Conservation (phyloP, 139 green algal species). For the Pycnococcus provasolii region DNA sequence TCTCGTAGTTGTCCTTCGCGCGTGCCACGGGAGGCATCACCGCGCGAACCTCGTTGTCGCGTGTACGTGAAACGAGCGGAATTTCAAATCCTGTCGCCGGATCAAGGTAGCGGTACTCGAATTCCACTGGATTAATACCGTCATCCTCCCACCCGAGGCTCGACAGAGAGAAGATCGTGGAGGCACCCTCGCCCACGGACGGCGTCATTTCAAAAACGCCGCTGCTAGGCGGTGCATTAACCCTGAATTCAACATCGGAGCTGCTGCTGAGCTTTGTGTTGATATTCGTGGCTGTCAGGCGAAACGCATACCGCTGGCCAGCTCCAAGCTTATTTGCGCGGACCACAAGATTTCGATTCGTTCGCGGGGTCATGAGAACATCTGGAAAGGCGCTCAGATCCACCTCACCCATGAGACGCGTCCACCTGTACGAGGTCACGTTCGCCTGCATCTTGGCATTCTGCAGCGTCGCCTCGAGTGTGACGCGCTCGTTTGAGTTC, state of each 20-base stretch:
- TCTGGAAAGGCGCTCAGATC: conserved; percentile 15
- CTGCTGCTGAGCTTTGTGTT: background rate
- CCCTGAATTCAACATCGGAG: conserved; percentile 13
- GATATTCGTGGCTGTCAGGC: conserved; percentile 17
- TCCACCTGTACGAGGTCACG: conserved; percentile 17
- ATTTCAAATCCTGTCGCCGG: background rate
- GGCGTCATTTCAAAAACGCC: conserved; percentile 14
- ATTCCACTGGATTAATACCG: conserved; percentile 2
- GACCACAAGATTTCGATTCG: conserved; percentile 21
- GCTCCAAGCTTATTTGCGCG: background rate
- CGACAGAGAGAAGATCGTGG: conserved; percentile 19
- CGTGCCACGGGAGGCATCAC: background rate
- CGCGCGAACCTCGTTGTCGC: background rate
- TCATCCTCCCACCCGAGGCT: conserved; percentile 24
- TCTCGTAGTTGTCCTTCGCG: background rate
- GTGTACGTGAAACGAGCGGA: conserved; percentile 13
- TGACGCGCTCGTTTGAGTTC: conserved; percentile 18
- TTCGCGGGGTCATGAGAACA: conserved; percentile 3
- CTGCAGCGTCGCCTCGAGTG: conserved; percentile 5
- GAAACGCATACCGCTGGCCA: conserved; percentile 22
- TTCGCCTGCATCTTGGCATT: background rate
- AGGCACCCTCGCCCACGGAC: conserved; percentile 1
- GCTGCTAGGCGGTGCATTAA: conserved; percentile 17
- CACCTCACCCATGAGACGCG: conserved; percentile 12
- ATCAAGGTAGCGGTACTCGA: conserved; percentile 21